A percentile compares a stretch with the other conserved stretches of the same genome.
Conservation (phyloP, 2,329 filamentous ascomycete species). For the Basipetospora sp. region DNA sequence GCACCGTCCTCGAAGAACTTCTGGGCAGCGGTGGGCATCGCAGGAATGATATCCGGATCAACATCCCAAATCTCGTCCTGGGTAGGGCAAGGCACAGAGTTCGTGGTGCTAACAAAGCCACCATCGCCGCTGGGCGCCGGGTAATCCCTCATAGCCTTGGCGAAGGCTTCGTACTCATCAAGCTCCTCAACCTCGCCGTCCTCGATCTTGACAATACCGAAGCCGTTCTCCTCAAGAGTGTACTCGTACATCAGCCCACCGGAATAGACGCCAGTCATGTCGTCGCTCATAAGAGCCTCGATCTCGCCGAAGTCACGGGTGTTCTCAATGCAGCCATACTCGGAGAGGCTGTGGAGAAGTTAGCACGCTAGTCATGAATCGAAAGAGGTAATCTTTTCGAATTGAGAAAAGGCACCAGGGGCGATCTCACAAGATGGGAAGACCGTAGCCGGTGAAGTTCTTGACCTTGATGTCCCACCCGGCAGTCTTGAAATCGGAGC, state of each 20-base stretch:
- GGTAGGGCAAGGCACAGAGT: conserved; percentile 34
- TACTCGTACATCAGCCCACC: conserved; percentile 96
- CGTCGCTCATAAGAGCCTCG: conserved; percentile 56
- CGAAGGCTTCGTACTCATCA: conserved; percentile 45
- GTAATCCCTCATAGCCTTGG: conserved; percentile 32
- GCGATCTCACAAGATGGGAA: conserved; percentile 77
- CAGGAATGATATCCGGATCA: conserved; percentile 32
- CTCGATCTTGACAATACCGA: conserved; percentile 61
- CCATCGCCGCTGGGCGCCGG: conserved; percentile 36
- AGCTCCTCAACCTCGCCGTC: conserved; percentile 39
- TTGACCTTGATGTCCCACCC: conserved; percentile 82
- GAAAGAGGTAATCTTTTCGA: too few relatives aligned
- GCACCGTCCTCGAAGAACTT: conserved; percentile 41
- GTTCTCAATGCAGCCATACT: conserved; percentile 81
- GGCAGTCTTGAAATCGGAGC: conserved; percentile 51
- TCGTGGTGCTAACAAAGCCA: conserved; percentile 32
- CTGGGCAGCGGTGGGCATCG: conserved; percentile 34
- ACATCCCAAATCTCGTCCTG: conserved; percentile 36
- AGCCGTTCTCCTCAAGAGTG: conserved; percentile 62
- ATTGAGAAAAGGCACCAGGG: too few relatives aligned
- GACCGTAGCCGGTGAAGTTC: conserved; percentile 72
- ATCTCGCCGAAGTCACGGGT: conserved; percentile 71
- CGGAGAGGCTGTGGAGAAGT: conserved; percentile 47
- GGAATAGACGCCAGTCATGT: conserved; percentile 87
- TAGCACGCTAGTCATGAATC: too few relatives aligned